These are phyloP conservation scores for Sisymbrium irio DNA, from an alignment of 345 rosid genomes.

Conservation along the genomic window DNA sequence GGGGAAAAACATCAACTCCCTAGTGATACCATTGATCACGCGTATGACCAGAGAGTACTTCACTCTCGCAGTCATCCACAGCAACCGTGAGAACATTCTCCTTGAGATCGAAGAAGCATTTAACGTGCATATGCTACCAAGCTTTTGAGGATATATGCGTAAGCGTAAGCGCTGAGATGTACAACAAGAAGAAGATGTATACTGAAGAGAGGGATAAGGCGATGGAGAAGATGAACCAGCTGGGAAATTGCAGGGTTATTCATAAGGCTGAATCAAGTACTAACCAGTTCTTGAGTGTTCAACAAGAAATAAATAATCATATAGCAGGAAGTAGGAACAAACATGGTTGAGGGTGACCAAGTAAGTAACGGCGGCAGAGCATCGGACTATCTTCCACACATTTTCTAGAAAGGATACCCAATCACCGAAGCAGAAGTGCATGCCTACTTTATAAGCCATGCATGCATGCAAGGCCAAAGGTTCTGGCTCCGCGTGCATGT, in stretches of 20 bases:
- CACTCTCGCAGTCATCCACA: slow-evolving; percentile 38
- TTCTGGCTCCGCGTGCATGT: background rate
- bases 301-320: background rate
- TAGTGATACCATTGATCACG: slow-evolving; percentile 30
- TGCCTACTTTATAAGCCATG: slow-evolving; percentile 37
- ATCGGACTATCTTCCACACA: slow-evolving; percentile 66
- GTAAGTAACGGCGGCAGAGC: slow-evolving; percentile 24
- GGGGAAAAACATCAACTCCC: background rate
- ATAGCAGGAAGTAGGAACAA: background rate
- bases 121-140: slow-evolving; percentile 41
- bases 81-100: slow-evolving; percentile 31
- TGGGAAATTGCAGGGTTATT: background rate
- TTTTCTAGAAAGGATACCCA: slow-evolving; percentile 78
- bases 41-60: slow-evolving; percentile 26
- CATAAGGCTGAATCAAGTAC: background rate
- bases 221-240: background rate
- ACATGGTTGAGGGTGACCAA: background rate
- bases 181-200: background rate
- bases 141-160: slow-evolving; percentile 47
- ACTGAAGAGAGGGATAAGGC: background rate
- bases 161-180: background rate
- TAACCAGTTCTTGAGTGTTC: slow-evolving; percentile 1
- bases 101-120: slow-evolving; percentile 29
- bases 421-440: slow-evolving; percentile 52
- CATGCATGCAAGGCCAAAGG: background rate